These are phyloP conservation scores for Hippophae gyantsensis DNA, from an alignment of 306 rosid species.

Conservation along the genomic window DNA sequence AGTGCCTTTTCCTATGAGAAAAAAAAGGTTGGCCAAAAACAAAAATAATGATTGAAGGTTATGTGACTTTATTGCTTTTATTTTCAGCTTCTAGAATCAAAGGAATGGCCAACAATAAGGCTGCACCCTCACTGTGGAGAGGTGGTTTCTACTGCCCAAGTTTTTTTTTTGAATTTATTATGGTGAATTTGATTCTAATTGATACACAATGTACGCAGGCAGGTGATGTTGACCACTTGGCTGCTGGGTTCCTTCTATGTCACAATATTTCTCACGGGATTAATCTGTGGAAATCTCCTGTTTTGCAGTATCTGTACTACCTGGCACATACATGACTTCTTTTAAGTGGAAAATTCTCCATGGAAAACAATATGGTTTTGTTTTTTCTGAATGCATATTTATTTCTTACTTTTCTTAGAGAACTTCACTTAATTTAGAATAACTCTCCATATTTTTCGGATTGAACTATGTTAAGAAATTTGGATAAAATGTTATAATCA, in stretches of 20 bases:
- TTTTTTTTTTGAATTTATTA: slow-evolving; percentile 1
- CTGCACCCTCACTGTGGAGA: slow-evolving; percentile 89
- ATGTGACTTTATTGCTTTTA: slow-evolving; percentile 5
- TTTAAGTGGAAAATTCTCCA: background rate
- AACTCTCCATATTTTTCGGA: slow-evolving; percentile 27
- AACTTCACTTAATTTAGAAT: slow-evolving; percentile 11
- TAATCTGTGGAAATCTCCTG: slow-evolving; percentile 70
- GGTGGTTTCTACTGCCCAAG: slow-evolving; percentile 32
- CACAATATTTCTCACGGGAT: slow-evolving; percentile 86
- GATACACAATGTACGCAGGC: slow-evolving; percentile 39
- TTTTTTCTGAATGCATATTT: background rate
- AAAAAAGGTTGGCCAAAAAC: background rate
- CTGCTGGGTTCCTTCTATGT: slow-evolving; percentile 67
- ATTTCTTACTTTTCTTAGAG: background rate
- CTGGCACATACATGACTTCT: slow-evolving; percentile 39
- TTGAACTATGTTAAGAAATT: too few relatives aligned
- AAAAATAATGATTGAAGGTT: background rate
- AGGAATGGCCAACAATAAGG: slow-evolving; percentile 46
- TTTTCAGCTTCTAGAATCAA: slow-evolving; percentile 74
- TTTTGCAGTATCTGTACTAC: slow-evolving; percentile 72
- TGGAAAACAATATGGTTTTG: background rate
- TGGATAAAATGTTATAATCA: too few relatives aligned
- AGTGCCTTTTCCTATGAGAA: too few relatives aligned
- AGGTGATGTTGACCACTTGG: slow-evolving; percentile 82
- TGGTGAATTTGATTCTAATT: slow-evolving; percentile 15